A percentile compares a stretch with the other conserved stretches of the same genome.
These are phyloP conservation scores for Serpula lacrymans DNA, from an alignment of 768 basidiomycete species.

Conservation along the genomic window DNA sequence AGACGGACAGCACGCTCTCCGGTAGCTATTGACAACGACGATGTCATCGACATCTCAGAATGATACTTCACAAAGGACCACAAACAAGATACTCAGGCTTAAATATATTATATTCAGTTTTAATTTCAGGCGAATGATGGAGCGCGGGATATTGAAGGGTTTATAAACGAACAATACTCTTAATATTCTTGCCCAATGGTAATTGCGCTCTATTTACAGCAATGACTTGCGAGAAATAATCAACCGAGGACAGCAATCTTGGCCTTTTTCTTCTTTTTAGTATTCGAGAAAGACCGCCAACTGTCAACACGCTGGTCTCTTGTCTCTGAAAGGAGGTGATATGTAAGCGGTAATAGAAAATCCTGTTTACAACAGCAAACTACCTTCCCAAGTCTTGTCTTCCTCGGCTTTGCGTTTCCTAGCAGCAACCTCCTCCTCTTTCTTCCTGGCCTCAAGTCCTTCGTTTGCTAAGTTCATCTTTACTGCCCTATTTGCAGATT, in stretches of 20 bases:
- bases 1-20: slow-evolving; percentile 28
- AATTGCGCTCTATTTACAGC: no score
- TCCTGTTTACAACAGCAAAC: slow-evolving; percentile 10
- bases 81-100: no score
- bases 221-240: no score
- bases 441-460: slow-evolving; percentile 88
- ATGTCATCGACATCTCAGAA: slow-evolving; percentile 60
- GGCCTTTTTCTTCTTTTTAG: slow-evolving; percentile 75
- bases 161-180: no score
- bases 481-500: slow-evolving; percentile 55
- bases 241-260: slow-evolving; percentile 67
- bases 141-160: no score
- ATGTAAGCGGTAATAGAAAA: no score
- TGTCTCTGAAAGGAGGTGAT: slow-evolving; percentile 42
- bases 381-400: slow-evolving; percentile 88
- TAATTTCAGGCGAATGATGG: no score
- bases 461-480: slow-evolving; percentile 93
- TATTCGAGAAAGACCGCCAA: slow-evolving; percentile 72
- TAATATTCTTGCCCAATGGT: no score
- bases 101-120: no score
- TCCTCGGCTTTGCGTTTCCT: slow-evolving; percentile 88
- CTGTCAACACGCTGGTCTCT: slow-evolving; percentile 81
- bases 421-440: slow-evolving; percentile 76
- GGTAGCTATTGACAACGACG: slow-evolving; percentile 24
- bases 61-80: no score